A percentile compares a stretch with the other conserved stretches of the same genome.
These are phyloP conservation scores for Agaricales sp. DNA, from an alignment of 1,284 basidiomycete species.

Conservation along the genomic window DNA sequence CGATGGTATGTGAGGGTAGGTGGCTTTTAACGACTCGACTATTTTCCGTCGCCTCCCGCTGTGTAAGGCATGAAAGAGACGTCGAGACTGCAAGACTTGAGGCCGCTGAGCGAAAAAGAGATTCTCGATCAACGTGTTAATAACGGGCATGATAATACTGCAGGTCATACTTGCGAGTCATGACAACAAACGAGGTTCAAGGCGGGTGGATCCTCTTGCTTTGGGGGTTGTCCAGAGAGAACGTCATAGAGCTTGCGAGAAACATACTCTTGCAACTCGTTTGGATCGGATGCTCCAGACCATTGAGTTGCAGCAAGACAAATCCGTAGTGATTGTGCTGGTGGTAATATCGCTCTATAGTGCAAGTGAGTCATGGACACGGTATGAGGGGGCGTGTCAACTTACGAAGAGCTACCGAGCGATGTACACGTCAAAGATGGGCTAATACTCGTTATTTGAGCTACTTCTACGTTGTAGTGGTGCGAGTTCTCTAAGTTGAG, in stretches of 20 bases:
- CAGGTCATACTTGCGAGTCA: slow-evolving; percentile 31
- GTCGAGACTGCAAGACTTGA: slow-evolving; percentile 18
- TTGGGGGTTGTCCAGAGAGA: slow-evolving; percentile 36
- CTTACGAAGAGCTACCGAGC: slow-evolving; percentile 17
- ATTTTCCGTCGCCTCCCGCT: slow-evolving; percentile 34
- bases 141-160: neutral
- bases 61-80: slow-evolving; percentile 30
- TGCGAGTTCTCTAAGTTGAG: slow-evolving; percentile 46
- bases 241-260: slow-evolving; percentile 38
- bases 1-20: slow-evolving; percentile 56
- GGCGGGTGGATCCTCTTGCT: slow-evolving; percentile 38
- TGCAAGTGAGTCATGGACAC: slow-evolving; percentile 3
- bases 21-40: slow-evolving; percentile 24
- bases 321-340: slow-evolving; percentile 39
- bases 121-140: neutral
- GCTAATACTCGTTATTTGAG: slow-evolving; percentile 52
- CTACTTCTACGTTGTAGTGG: slow-evolving; percentile 29
- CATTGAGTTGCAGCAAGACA: slow-evolving; percentile 32
- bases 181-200: slow-evolving; percentile 44
- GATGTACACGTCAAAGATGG: slow-evolving; percentile 48
- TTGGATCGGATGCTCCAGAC: slow-evolving; percentile 24
- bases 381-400: no score
- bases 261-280: slow-evolving; percentile 41
- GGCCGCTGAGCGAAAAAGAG: neutral
- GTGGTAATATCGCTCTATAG: slow-evolving; percentile 20